Percentiles rank a stretch among this genome's conserved stretches.
Conservation (phyloP, 1,284 basidiomycete species). For the Ganoderma sinense region DNA sequence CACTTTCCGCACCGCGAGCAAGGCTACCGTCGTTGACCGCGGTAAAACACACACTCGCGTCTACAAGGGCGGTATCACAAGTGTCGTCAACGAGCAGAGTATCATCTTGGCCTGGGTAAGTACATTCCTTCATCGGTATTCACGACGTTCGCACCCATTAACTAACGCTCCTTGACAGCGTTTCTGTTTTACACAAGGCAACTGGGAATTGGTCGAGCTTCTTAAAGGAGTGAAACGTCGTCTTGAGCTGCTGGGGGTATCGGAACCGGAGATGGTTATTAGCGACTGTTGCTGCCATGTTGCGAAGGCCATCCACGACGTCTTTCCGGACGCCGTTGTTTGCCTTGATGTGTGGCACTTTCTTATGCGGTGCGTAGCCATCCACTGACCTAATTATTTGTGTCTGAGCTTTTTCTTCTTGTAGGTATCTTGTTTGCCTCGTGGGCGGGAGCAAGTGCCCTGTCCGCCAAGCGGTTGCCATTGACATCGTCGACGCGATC, state of each 20-base stretch:
- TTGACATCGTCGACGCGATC: background rate
- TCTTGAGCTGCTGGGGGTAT: conserved; percentile 19
- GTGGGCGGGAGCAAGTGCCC: background rate
- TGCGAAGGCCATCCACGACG: conserved; percentile 12
- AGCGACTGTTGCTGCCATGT: conserved; percentile 36
- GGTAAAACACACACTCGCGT: background rate
- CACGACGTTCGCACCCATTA: no score
- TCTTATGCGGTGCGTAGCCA: background rate
- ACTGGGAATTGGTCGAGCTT: conserved; percentile 27
- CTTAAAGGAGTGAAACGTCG: conserved; percentile 26
- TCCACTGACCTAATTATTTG: background rate
- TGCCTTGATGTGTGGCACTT: conserved; percentile 27
- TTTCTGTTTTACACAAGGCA: background rate
- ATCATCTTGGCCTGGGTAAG: background rate
- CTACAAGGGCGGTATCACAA: background rate
- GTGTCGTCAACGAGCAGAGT: background rate
- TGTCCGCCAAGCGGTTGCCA: background rate
- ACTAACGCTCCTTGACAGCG: background rate
- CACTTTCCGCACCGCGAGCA: conserved; percentile 11
- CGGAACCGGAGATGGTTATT: conserved; percentile 26
- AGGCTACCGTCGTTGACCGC: conserved; percentile 6
- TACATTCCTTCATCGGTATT: background rate
- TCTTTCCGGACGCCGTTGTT: conserved; percentile 10
- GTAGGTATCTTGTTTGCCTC: background rate
- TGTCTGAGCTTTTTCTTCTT: background rate